phyloP scores from a whole-genome alignment of 345 rosid genomes.

The Eucalyptus albens region DNA sequence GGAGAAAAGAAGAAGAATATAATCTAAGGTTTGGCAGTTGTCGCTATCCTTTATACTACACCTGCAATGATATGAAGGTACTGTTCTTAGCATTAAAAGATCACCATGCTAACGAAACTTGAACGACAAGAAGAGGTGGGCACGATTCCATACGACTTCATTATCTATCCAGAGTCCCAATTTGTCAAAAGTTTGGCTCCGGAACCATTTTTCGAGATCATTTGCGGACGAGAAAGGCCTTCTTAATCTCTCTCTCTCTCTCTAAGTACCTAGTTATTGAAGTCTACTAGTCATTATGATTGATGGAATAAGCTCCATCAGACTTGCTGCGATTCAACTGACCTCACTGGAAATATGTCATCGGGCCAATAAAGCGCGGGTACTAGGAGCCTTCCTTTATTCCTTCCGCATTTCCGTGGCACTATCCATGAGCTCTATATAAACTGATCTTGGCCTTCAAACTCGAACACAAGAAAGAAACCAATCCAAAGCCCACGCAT shows the following conservation, averaged over 20 bases:
- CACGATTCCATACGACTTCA: background rate
- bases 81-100: background rate
- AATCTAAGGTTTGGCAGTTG: background rate
- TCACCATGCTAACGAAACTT: background rate
- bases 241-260: background rate
- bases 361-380: background rate
- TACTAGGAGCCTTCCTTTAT: background rate
- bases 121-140: background rate
- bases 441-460: background rate
- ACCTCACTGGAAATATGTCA: background rate
- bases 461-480: background rate
- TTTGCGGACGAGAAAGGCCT: background rate
- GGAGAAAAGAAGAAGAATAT: background rate
- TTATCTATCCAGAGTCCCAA: background rate
- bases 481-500: background rate
- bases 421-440: background rate
- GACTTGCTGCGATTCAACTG: background rate
- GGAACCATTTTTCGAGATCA: background rate
- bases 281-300: background rate
- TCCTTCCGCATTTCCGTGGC: background rate
- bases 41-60: background rate
- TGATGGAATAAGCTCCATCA: background rate
- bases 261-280: background rate
- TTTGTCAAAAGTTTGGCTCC: background rate
- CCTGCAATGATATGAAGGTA: background rate